phyloP scores from a whole-genome alignment of 495 filamentous ascomycete genomes.

The Aspergillus heteromorphus region DNA sequence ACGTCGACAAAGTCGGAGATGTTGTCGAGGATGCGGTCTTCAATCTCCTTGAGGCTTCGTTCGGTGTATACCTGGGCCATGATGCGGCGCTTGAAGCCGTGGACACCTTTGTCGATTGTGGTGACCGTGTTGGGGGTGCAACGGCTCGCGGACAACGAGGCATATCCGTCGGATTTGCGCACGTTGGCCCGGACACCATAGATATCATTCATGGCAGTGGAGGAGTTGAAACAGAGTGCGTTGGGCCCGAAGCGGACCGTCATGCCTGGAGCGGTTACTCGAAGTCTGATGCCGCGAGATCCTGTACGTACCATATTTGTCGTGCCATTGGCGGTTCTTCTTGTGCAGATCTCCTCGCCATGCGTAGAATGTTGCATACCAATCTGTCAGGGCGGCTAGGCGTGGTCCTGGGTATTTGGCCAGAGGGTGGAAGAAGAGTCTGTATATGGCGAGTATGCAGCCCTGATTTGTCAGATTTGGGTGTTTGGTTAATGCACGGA shows the following conservation, averaged over 20 bases:
- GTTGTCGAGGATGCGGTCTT: conserved; percentile 16
- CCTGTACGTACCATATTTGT: conserved; percentile 6
- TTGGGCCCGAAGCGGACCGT: conserved; percentile 13
- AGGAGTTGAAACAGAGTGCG: conserved; percentile 9
- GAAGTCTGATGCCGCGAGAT: background rate
- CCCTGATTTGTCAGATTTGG: background rate
- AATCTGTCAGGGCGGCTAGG: conserved; percentile 39
- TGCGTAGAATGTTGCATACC: conserved; percentile 18
- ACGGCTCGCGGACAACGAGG: conserved; percentile 8
- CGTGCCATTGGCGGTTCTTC: conserved; percentile 5
- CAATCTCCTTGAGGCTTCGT: conserved; percentile 25
- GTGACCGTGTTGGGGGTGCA: conserved; percentile 30
- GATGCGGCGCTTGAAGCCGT: conserved; percentile 34
- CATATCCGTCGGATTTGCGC: conserved; percentile 9
- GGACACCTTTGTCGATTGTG: conserved; percentile 28
- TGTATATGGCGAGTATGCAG: background rate
- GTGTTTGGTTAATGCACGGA: background rate
- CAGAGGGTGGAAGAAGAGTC: conserved; percentile 51
- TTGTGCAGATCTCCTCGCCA: conserved; percentile 18
- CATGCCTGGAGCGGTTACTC: conserved; percentile 7
- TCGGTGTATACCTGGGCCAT: conserved; percentile 34
- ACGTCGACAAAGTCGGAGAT: background rate
- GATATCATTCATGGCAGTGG: conserved; percentile 8
- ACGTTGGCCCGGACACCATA: conserved; percentile 16
- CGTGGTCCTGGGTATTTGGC: conserved; percentile 63